Percentiles rank a stretch among this genome's conserved stretches.
Conservation (phyloP, 1,284 basidiomycete species). For the Mycena sp. region DNA sequence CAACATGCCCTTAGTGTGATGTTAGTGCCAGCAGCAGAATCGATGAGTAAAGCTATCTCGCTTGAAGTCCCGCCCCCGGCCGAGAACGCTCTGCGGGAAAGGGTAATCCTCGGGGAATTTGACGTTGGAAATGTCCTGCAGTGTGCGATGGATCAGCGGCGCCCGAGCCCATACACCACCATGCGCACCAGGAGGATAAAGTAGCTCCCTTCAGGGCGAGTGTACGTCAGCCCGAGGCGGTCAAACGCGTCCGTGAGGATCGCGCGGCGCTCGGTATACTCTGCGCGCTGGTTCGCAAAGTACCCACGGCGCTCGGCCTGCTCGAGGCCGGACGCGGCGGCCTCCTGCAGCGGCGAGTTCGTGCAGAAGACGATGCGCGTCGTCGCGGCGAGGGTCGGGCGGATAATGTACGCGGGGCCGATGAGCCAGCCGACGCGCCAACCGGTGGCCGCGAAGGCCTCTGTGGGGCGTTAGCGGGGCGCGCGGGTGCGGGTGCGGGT, state of each 20-base stretch:
- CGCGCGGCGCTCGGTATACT: conserved; percentile 86
- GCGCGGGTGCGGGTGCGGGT: background rate
- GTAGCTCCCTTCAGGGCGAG: conserved; percentile 88
- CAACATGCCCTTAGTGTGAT: conserved; percentile 73
- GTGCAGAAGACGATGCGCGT: conserved; percentile 96
- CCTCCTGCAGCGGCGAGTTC: conserved; percentile 93
- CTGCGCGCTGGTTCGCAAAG: conserved; percentile 80
- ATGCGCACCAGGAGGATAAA: conserved; percentile 83
- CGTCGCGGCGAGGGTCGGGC: conserved; percentile 88
- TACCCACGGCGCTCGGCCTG: conserved; percentile 78
- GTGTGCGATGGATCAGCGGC: conserved; percentile 15
- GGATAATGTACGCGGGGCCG: conserved; percentile 85
- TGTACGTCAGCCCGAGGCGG: conserved; percentile 87
- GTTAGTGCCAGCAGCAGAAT: conserved; percentile 4
- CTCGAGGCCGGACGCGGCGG: conserved; percentile 88
- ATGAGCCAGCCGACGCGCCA: conserved; percentile 99
- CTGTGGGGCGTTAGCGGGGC: conserved; percentile 49
- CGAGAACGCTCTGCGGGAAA: conserved; percentile 80
- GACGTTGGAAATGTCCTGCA: conserved; percentile 84
- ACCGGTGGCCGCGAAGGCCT: conserved; percentile 97
- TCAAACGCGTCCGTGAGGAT: conserved; percentile 86
- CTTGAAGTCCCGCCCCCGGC: conserved; percentile 90
- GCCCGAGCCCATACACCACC: background rate
- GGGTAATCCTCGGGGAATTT: conserved; percentile 87
- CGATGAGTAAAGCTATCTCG: conserved; percentile 44